Conservation (phyloP, 2,329 filamentous ascomycete genomes). For the Alternaria consortialis region DNA sequence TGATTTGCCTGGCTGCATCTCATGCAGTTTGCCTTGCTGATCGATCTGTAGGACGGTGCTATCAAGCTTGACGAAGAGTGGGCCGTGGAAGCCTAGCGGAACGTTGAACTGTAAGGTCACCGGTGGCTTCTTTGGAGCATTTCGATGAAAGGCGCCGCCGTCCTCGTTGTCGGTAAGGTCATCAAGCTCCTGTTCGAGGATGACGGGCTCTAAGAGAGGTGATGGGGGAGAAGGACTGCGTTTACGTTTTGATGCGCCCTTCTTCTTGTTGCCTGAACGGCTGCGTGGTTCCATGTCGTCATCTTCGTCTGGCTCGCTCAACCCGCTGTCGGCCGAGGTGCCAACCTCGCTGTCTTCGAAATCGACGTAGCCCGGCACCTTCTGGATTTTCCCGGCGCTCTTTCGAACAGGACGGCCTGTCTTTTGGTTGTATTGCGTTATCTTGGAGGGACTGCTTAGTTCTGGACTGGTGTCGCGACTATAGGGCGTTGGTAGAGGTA, state of each 20-base stretch:
- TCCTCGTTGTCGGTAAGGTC: slow-evolving; percentile 41
- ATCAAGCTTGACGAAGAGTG: slow-evolving; percentile 55
- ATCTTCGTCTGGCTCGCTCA: slow-evolving; percentile 34
- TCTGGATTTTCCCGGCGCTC: slow-evolving; percentile 48
- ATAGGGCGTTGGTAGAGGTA: slow-evolving; percentile 1
- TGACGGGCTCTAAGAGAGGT: slow-evolving; percentile 46
- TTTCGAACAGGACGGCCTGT: slow-evolving; percentile 57
- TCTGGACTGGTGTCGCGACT: slow-evolving; percentile 35
- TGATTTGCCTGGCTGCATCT: slow-evolving; percentile 26
- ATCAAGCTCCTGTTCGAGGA: slow-evolving; percentile 41
- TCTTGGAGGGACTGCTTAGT: slow-evolving; percentile 38
- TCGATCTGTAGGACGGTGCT: slow-evolving; percentile 28
- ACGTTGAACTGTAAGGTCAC: slow-evolving; percentile 58
- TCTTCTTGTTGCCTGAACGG: slow-evolving; percentile 24
- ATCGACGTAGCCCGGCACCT: slow-evolving; percentile 52
- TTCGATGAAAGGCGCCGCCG: slow-evolving; percentile 24
- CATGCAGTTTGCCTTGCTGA: slow-evolving; percentile 18
- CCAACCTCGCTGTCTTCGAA: slow-evolving; percentile 47
- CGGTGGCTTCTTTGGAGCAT: slow-evolving; percentile 30
- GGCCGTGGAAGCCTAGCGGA: slow-evolving; percentile 56
- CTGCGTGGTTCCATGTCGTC: slow-evolving; percentile 31
- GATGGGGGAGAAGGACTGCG: slow-evolving; percentile 48
- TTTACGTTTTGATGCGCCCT: slow-evolving; percentile 48
- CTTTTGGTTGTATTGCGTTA: slow-evolving; percentile 48
- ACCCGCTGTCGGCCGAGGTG: slow-evolving; percentile 26